Evolutionary conservation across 1,284 basidiomycete species (phyloP).

Genomic region (Mycena sp.): DNA sequence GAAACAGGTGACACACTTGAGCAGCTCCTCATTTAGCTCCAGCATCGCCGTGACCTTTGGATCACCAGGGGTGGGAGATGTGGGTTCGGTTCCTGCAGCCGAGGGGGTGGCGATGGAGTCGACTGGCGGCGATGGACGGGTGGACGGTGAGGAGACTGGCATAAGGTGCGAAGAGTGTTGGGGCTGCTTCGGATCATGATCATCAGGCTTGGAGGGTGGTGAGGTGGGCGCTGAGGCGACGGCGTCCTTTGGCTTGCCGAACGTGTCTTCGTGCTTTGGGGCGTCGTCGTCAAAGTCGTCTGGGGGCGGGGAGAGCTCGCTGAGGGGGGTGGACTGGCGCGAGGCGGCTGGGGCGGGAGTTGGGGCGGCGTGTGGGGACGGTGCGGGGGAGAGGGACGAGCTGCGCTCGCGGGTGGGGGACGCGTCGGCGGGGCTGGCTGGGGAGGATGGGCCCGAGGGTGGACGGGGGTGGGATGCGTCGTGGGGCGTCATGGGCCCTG

Average conservation of each 20-base stretch:
- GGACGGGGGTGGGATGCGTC: conserved; percentile 57
- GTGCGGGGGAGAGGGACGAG: conserved; percentile 64
- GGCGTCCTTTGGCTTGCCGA: conserved; percentile 18
- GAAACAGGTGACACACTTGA: conserved; percentile 57
- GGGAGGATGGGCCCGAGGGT: conserved; percentile 46
- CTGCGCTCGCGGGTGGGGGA: conserved; percentile 42
- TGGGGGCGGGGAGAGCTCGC: conserved; percentile 71
- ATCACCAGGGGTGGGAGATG: conserved; percentile 41
- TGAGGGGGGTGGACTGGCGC: conserved; percentile 70
- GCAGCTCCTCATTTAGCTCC: conserved; percentile 70
- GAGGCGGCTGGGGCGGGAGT: conserved; percentile 51
- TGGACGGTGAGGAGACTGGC: conserved; percentile 26
- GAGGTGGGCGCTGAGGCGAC: conserved; percentile 8
- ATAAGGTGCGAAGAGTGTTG: conserved; percentile 24
- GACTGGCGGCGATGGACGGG: conserved; percentile 15
- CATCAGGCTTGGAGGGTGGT: conserved; percentile 19
- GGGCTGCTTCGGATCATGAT: conserved; percentile 29
- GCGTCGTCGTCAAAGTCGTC: conserved; percentile 53
- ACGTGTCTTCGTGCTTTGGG: conserved; percentile 39
- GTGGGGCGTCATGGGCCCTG: conserved; percentile 37
- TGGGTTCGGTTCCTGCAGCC: conserved; percentile 18
- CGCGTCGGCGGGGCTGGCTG: conserved; percentile 35
- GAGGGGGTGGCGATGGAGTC: conserved; percentile 25
- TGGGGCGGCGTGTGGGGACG: conserved; percentile 31
- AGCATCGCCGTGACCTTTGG: conserved; percentile 67